A percentile compares a stretch with the other conserved stretches of the same genome.
Evolutionary conservation across 345 rosid species (phyloP).

Genomic region (Gossypium herbaceum): DNA sequence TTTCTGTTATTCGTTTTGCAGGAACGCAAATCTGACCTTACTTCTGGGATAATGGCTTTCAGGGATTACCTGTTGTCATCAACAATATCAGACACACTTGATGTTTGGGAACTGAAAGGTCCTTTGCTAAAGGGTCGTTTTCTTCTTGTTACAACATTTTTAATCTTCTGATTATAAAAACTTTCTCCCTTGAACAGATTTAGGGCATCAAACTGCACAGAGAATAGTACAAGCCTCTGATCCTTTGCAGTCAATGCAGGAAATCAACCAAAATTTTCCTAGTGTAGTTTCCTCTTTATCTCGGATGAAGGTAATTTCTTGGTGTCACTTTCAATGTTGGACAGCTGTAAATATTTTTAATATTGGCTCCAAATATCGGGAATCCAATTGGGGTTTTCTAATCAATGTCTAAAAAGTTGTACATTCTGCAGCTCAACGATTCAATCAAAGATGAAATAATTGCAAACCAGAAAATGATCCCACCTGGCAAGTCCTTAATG

Average conservation of each 20-base stretch:
- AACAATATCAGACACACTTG: constrained; percentile 85
- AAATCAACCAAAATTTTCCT: constrained; percentile 96
- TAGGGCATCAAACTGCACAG: constrained; percentile 99
- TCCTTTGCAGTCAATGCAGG: constrained; percentile 93
- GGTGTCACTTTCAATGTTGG: constrained; percentile 6
- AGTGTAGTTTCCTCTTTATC: constrained; percentile 93
- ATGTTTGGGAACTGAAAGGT: constrained; percentile 99
- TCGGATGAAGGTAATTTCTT: constrained; percentile 76
- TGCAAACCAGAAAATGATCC: constrained; percentile 89
- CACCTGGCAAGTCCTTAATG: constrained; percentile 94
- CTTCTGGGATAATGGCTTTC: constrained; percentile 85
- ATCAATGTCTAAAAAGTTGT: constrained; percentile 12
- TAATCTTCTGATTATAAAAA: constrained; percentile 19
- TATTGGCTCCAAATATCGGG: background rate
- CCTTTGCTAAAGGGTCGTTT: constrained; percentile 4
- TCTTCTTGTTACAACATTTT: constrained; percentile 3
- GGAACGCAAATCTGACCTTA: constrained; percentile 92
- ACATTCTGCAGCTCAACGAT: constrained; percentile 63
- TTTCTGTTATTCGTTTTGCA: constrained; percentile 28
- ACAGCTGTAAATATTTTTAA: constrained; percentile 5
- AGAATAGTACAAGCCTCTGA: constrained; percentile 93
- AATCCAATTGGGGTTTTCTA: constrained; percentile 7
- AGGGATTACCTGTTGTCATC: constrained; percentile 89
- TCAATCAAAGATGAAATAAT: constrained; percentile 91
- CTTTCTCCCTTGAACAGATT: constrained; percentile 49